These are phyloP conservation scores for Aspergillus aculeatus DNA, from an alignment of 2,329 filamentous ascomycete genomes.

Conservation along the genomic window DNA sequence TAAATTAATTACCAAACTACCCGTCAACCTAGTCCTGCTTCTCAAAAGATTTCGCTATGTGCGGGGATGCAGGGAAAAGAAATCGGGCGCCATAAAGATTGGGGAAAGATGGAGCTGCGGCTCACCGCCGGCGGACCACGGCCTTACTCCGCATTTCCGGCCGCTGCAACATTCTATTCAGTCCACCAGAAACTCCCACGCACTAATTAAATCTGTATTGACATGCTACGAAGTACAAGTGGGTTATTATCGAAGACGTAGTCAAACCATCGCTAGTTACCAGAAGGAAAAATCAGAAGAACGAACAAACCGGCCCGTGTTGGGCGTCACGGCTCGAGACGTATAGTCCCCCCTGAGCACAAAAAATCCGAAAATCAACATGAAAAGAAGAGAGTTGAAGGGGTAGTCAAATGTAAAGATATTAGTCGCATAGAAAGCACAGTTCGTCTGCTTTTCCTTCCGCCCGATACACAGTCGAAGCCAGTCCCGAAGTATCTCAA, in stretches of 20 bases:
- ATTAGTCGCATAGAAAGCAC: slow-evolving; percentile 32
- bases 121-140: slow-evolving; percentile 10
- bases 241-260: slow-evolving; percentile 44
- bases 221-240: slow-evolving; percentile 41
- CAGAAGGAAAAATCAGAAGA: slow-evolving; percentile 38
- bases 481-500: slow-evolving; percentile 50
- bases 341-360: slow-evolving; percentile 32
- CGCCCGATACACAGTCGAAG: slow-evolving; percentile 18
- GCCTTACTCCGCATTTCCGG: slow-evolving; percentile 1
- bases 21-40: background rate
- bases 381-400: slow-evolving; percentile 22
- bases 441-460: background rate
- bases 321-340: slow-evolving; percentile 17
- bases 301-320: slow-evolving; percentile 30
- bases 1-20: too few species aligned
- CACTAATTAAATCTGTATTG: slow-evolving; percentile 40
- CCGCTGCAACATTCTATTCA: background rate
- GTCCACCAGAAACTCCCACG: background rate
- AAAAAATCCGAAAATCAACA: slow-evolving; percentile 28
- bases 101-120: background rate
- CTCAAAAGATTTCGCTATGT: background rate
- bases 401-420: slow-evolving; percentile 38
- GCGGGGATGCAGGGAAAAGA: background rate
- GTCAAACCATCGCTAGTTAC: slow-evolving; percentile 44
- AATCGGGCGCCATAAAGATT: background rate